These are phyloP conservation scores for Fusarium abutilonis DNA, from an alignment of 2,329 filamentous ascomycete genomes.

Conservation along the genomic window DNA sequence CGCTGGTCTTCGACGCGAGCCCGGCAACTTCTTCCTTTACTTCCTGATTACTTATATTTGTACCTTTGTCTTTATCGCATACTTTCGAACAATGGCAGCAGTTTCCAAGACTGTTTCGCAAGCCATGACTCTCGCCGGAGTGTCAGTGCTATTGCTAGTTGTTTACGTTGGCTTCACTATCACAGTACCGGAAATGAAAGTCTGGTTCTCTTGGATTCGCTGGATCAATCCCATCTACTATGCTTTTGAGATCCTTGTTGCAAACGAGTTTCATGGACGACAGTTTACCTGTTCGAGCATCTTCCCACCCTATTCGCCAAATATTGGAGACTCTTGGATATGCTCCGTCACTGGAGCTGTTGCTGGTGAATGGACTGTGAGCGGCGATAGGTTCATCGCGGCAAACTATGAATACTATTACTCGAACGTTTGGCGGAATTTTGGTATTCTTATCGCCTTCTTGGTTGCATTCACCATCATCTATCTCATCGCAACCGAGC, in stretches of 20 bases:
- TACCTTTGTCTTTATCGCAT: slow-evolving; percentile 77
- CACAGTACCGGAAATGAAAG: slow-evolving; percentile 55
- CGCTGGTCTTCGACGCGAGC: slow-evolving; percentile 62
- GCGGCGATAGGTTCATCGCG: slow-evolving; percentile 69
- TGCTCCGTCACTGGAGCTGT: slow-evolving; percentile 65
- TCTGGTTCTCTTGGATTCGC: slow-evolving; percentile 80
- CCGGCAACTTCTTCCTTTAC: slow-evolving; percentile 79
- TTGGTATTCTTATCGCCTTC: slow-evolving; percentile 75
- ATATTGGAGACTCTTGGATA: slow-evolving; percentile 59
- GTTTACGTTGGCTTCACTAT: slow-evolving; percentile 41
- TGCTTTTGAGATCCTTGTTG: slow-evolving; percentile 75
- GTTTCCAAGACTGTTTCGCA: slow-evolving; percentile 72
- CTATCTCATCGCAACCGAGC: slow-evolving; percentile 71
- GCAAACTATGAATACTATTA: slow-evolving; percentile 66
- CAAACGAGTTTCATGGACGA: slow-evolving; percentile 74
- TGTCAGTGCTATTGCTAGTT: slow-evolving; percentile 67
- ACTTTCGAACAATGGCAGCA: slow-evolving; percentile 79
- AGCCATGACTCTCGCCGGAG: slow-evolving; percentile 62
- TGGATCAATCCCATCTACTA: slow-evolving; percentile 79
- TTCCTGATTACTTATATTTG: slow-evolving; percentile 73
- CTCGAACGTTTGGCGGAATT: slow-evolving; percentile 71
- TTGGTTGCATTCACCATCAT: slow-evolving; percentile 69
- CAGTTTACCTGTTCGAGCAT: slow-evolving; percentile 64
- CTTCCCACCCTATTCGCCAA: slow-evolving; percentile 58
- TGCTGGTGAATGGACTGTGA: slow-evolving; percentile 63